Base-by-base conservation (phyloP, 108 stramenopile genomes). In the Heterococcus sp. region DNA sequence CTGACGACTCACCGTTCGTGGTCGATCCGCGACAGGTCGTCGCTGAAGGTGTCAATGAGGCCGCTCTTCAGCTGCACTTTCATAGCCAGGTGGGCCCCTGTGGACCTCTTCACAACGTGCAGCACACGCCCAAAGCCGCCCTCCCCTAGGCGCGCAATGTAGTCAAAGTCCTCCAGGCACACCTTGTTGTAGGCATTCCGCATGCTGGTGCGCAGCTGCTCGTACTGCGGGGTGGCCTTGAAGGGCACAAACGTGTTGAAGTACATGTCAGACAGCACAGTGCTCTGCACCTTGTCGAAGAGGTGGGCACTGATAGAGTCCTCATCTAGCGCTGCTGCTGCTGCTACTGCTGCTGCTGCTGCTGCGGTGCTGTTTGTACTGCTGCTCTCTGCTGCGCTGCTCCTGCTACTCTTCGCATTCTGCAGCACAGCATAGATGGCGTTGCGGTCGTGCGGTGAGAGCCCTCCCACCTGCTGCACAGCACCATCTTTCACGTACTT, bases 1-100 rank as follows among this genome's bases (percentile, higher is more conserved):
- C 46, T 14, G 46, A 58, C 46, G 21, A 58, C n/a, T 38, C 69
- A 78, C 77, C 77, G 39, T 64, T 78, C 77, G 34, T 78, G 35
- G 69, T 78, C 77, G 32, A 78, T 78, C 28, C 77, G 69, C 29
- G 35, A 71, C 63, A 81, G 82, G 71, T 90, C 87, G 64, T 87
- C 87, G 30, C 74, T 66, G 74, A 86, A 89, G 26, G 86, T 87
- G 32, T 90, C 88, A 0, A 90, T 27, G 33, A 90, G 73, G 5
- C 86, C 88, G 2, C 82, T 87, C 87, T 90, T 90, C 73, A 85
- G 83, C 87, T 90, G 89, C n/a, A 90, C 82, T 76, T 90, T 90
- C 89, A 90, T 90, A 1, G 89, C 89, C 33, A 85, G 87, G 75
- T 90, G 89, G 40, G 64, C 38, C 35, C 78, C 73, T n/a, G 89